phyloP scores from a whole-genome alignment of 2,329 filamentous ascomycete genomes.

The Ophiostoma pallidulum region DNA sequence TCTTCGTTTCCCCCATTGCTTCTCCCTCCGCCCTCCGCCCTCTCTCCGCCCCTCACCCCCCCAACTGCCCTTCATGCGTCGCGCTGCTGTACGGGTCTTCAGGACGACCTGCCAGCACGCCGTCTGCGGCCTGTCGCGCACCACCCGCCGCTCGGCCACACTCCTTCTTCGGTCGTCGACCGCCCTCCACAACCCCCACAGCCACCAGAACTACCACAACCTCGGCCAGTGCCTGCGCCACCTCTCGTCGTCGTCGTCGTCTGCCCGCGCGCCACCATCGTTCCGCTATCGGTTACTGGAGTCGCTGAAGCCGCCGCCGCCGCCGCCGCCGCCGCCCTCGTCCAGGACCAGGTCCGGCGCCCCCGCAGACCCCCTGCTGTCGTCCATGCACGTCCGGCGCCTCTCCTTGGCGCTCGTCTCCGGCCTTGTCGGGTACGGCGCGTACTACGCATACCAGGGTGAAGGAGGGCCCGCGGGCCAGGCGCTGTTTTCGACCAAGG shows the following conservation, averaged over 20 bases:
- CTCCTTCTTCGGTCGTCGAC: conserved; percentile 17
- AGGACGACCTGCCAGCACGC: conserved; percentile 58
- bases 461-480: conserved; percentile 8
- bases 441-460: conserved; percentile 63
- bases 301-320: conserved; percentile 12
- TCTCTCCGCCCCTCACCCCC: not conserved
- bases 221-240: conserved; percentile 29
- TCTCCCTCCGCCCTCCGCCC: not conserved
- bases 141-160: conserved; percentile 31
- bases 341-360: conserved; percentile 19
- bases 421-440: conserved; percentile 63
- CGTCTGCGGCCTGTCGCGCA: conserved; percentile 50
- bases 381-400: conserved; percentile 68
- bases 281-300: not conserved
- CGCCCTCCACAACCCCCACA: conserved; percentile 1
- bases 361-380: conserved; percentile 42
- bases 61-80: conserved; percentile 51
- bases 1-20: not conserved
- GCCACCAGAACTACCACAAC: conserved; percentile 6
- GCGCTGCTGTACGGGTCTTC: conserved; percentile 57
- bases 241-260: conserved; percentile 22
- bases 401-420: conserved; percentile 59
- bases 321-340: not conserved
- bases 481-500: conserved; percentile 9
- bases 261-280: conserved; percentile 14